Evolutionary conservation across 805 yeast species (phyloP), one percentile per base, ranked within the genome.

Genomic region (Novakomyces olei): DNA sequence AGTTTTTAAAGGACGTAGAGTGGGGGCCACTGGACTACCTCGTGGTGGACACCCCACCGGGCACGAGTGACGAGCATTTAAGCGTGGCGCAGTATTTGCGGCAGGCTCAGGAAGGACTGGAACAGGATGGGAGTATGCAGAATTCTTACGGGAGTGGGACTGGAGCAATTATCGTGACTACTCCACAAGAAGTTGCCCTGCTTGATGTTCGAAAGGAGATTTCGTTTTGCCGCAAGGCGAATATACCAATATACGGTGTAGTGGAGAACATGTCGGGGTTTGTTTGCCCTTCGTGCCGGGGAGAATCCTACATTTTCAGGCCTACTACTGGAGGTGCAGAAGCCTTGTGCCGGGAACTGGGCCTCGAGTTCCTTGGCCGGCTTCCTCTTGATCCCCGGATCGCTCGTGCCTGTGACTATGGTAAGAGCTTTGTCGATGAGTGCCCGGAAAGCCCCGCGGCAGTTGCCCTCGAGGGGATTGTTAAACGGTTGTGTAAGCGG

Each of bases 241-340:
- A 71, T 2, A 81, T 88, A 39, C 72, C 65, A 37, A 65, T 88
- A 3, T 51, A 88, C 28, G 99, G 99, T 0, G 53, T 88, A 9
- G 95, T 88, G 14, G 99, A 88, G 50, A 88, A 88, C 51, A 88
- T 88, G 99, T 69, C 93, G 5, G 99, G 98, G 2, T 88, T 88
- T 55, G 96, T 88, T 10, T 88, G 99, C 50, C 98, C 98, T 3
- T 69, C 62, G 46, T 88, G 99, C 54, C 68, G 77, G 39, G 88
- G 88, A 5, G 78, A 83, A 53, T 77, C 92, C 0, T 69, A 72
- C 45, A 83, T 88, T 4, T 88, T 88, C 54, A 72, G 74, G 39
- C 79, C 98, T 10, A 88, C 98, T 1, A 88, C 98, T 0, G 98
- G 98, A 10, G 99, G 99, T 15, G 99, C 96, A 5, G 63, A 67